A percentile compares a stretch with the other conserved stretches of the same genome.
These are phyloP conservation scores for Prillingera fragicola DNA, from an alignment of 1,284 basidiomycete species.

Conservation along the genomic window DNA sequence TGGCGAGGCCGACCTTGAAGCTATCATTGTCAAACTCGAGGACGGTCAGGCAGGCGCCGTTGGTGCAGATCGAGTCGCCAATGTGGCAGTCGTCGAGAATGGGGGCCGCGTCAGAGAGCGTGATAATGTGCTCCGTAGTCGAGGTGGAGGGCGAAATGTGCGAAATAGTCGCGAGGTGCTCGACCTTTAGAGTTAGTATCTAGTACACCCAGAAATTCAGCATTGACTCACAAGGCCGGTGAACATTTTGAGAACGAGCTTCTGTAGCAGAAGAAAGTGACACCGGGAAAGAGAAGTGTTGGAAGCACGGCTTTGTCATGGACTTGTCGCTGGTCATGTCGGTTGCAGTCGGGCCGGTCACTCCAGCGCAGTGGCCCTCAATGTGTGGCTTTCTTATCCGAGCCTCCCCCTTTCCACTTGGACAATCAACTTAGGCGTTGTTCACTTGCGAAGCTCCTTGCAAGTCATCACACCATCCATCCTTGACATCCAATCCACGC, in stretches of 20 bases:
- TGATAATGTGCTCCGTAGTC: conserved; percentile 59
- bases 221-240: conserved; percentile 39
- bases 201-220: neutral
- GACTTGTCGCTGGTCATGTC: no score
- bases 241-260: conserved; percentile 33
- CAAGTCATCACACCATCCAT: no score
- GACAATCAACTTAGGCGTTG: no score
- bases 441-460: no score
- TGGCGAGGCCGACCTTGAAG: conserved; percentile 93
- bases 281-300: no score
- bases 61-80: conserved; percentile 90
- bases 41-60: conserved; percentile 81
- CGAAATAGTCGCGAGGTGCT: conserved; percentile 42
- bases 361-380: no score
- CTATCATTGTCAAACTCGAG: conserved; percentile 66
- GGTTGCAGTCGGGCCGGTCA: no score
- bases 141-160: conserved; percentile 34
- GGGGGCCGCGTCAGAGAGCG: conserved; percentile 64
- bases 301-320: no score
- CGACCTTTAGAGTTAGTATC: conserved; percentile 33
- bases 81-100: conserved; percentile 87
- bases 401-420: no score
- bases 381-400: no score
- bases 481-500: no score
- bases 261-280: no score